Conservation (phyloP, 257 asterid genomes). For the Fraxinus anomala region DNA sequence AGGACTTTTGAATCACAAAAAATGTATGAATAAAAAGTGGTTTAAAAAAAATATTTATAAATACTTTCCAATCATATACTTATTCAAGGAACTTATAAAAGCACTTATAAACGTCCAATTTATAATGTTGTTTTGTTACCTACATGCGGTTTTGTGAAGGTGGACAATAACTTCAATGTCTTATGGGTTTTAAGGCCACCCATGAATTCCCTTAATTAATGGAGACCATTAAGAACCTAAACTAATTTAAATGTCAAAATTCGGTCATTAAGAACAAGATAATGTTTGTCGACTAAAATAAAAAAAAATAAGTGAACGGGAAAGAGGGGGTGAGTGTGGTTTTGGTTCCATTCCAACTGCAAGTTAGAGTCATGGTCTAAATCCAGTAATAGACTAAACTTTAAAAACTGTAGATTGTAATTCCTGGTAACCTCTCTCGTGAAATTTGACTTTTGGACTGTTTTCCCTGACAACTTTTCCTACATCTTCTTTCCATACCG, state of each 20-base stretch:
- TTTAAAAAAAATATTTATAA: no score
- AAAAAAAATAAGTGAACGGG: constrained; percentile 10
- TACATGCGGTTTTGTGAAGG: neutral
- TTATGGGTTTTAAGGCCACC: neutral
- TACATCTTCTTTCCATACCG: constrained; percentile 32
- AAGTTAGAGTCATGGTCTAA: constrained; percentile 35
- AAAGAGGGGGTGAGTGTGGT: constrained; percentile 4
- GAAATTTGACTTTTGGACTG: constrained; percentile 62
- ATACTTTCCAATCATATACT: no score
- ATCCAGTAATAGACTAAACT: constrained; percentile 36
- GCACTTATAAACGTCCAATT: neutral
- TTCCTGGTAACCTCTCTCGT: constrained; percentile 49
- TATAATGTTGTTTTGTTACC: neutral
- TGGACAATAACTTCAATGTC: neutral
- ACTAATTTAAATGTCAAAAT: neutral
- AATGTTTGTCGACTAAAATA: neutral
- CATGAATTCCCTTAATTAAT: neutral
- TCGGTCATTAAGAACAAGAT: neutral
- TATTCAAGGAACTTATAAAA: neutral
- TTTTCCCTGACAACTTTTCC: constrained; percentile 36
- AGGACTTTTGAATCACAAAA: no score
- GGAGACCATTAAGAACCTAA: neutral
- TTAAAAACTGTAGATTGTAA: constrained; percentile 35
- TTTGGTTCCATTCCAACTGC: constrained; percentile 22
- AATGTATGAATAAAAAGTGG: no score